phyloP scores from a whole-genome alignment of 805 yeast genomes.

The Diddensiella caesifluorescens region DNA sequence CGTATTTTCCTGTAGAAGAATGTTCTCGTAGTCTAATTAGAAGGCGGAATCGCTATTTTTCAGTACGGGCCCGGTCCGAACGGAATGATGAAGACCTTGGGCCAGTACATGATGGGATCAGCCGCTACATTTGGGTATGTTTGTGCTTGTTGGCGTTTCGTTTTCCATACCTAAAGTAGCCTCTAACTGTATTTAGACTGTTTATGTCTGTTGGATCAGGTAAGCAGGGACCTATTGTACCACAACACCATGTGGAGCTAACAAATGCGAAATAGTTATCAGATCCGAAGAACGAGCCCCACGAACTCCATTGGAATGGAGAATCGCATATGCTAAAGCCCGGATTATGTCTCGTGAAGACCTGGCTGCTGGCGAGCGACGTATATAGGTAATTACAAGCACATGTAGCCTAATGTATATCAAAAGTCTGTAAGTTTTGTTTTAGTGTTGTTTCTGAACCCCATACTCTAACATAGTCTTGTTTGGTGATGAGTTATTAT shows the following conservation, averaged over 20 bases:
- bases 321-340: conserved; percentile 22
- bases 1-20: too few species aligned
- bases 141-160: conserved; percentile 1
- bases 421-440: too few species aligned
- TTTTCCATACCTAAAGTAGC: too few species aligned
- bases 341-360: conserved; percentile 17
- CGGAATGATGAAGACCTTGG: conserved; percentile 93
- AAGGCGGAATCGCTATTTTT: conserved; percentile 70
- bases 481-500: too few species aligned
- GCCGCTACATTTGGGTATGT: conserved; percentile 85
- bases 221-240: background rate
- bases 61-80: conserved; percentile 98
- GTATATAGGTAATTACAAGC: too few species aligned
- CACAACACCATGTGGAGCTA: background rate
- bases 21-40: too few species aligned
- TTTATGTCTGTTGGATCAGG: conserved; percentile 11
- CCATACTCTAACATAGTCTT: too few species aligned
- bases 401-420: too few species aligned
- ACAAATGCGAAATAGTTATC: conserved; percentile 23
- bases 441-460: too few species aligned
- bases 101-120: conserved; percentile 93
- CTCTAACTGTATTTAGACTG: background rate
- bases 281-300: conserved; percentile 31
- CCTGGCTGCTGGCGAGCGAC: too few species aligned
- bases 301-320: conserved; percentile 27